Conservation (phyloP, 164 flowering plant species). For the Dillenia turbinata region DNA sequence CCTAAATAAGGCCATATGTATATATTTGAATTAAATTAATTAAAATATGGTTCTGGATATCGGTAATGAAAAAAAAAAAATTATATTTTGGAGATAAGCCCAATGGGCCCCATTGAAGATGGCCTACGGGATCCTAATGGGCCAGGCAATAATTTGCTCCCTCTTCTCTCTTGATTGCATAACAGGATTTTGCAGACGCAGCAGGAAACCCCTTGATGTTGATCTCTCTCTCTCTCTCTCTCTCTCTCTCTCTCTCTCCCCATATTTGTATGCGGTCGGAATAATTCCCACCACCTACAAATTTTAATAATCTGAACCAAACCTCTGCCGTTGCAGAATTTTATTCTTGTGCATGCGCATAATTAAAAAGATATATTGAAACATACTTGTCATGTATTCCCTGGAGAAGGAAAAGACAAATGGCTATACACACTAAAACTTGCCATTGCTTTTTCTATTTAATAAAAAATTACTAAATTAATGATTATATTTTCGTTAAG, state of each 20-base stretch:
- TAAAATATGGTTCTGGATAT: too few relatives aligned
- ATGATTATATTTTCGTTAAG: too few relatives aligned
- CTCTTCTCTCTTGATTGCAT: constrained; percentile 5
- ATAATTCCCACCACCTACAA: constrained; percentile 13
- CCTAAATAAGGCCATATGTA: too few relatives aligned
- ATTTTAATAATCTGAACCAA: neutral
- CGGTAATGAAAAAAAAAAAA: too few relatives aligned
- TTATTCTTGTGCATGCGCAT: neutral
- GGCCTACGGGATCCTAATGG: constrained; percentile 7
- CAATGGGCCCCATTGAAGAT: constrained; percentile 2
- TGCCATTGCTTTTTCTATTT: too few relatives aligned
- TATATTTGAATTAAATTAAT: too few relatives aligned
- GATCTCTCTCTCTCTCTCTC: neutral
- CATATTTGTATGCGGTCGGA: constrained; percentile 10
- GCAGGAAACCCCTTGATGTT: constrained; percentile 3
- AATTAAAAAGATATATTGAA: neutral
- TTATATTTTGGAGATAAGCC: neutral
- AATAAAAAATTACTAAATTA: too few relatives aligned
- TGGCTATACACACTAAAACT: too few relatives aligned
- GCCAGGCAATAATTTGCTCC: constrained; percentile 7
- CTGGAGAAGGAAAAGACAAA: too few relatives aligned
- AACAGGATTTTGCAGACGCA: neutral
- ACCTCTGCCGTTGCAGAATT: neutral
- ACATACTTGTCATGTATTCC: neutral
- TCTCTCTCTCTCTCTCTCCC: constrained; percentile 2